These are phyloP conservation scores for Xerocomellus chrysenteron DNA, from an alignment of 768 basidiomycete species.

Conservation along the genomic window DNA sequence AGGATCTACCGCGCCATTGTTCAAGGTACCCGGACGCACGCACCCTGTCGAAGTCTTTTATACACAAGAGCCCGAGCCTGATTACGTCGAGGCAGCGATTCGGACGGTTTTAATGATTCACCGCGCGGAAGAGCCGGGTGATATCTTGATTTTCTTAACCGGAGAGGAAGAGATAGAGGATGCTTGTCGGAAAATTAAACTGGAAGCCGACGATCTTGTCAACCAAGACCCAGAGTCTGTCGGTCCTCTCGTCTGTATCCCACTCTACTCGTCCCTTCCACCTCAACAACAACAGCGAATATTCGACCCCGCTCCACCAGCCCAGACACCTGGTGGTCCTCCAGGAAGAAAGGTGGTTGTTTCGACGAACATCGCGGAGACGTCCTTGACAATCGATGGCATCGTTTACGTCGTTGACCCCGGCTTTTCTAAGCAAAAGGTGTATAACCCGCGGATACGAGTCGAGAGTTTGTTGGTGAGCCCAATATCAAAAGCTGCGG, in stretches of 20 bases:
- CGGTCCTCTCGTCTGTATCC: slow-evolving; percentile 87
- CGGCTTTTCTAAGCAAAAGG: slow-evolving; percentile 96
- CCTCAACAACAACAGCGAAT: slow-evolving; percentile 95
- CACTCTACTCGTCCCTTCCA: slow-evolving; percentile 92
- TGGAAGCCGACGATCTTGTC: slow-evolving; percentile 82
- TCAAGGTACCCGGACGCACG: slow-evolving; percentile 90
- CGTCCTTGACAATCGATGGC: slow-evolving; percentile 95
- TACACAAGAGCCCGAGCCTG: slow-evolving; percentile 87
- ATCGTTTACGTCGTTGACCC: slow-evolving; percentile 99
- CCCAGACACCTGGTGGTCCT: slow-evolving; percentile 62
- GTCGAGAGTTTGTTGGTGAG: slow-evolving; percentile 92
- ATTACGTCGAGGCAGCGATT: slow-evolving; percentile 97
- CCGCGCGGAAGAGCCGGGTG: slow-evolving; percentile 90
- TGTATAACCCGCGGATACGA: slow-evolving; percentile 96
- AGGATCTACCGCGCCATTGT: slow-evolving; percentile 60
- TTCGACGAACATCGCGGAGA: slow-evolving; percentile 97
- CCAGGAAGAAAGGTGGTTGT: slow-evolving; percentile 93
- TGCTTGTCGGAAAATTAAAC: slow-evolving; percentile 88
- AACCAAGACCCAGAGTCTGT: slow-evolving; percentile 70
- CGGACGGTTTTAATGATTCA: slow-evolving; percentile 97
- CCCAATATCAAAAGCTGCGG: slow-evolving; percentile 95
- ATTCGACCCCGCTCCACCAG: slow-evolving; percentile 81
- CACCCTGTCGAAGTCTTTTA: slow-evolving; percentile 97
- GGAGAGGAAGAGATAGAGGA: slow-evolving; percentile 99
- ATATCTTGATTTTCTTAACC: slow-evolving; percentile 92